A percentile compares a stretch with the other conserved stretches of the same genome.
Conservation (phyloP, 345 rosid species). For the Salix dunnii region DNA sequence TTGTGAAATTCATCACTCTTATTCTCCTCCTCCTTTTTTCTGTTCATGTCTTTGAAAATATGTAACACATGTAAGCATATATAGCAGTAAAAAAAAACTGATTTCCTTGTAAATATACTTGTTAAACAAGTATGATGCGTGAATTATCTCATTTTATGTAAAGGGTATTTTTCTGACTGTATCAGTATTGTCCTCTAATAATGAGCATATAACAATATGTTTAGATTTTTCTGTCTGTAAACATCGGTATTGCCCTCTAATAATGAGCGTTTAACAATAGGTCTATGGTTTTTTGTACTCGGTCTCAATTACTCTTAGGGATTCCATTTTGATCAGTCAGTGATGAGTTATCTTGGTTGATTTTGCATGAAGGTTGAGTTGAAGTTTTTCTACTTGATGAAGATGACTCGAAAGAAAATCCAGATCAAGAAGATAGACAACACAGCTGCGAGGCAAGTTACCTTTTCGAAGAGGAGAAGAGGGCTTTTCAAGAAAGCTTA, state of each 20-base stretch:
- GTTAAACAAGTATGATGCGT: not conserved
- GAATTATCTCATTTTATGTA: not conserved
- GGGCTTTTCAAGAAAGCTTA: constrained; percentile 48
- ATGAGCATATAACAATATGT: not conserved
- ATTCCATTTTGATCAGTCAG: not conserved
- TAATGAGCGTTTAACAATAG: not conserved
- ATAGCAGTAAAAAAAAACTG: not conserved
- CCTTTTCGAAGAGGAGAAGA: constrained; percentile 45
- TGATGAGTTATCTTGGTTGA: not conserved
- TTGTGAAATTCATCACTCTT: not conserved
- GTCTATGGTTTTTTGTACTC: not conserved
- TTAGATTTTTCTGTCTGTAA: not conserved
- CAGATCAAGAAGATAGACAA: constrained; percentile 46
- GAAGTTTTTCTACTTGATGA: not conserved
- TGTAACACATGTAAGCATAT: not conserved
- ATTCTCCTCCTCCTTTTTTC: not conserved
- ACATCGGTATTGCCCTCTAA: not conserved
- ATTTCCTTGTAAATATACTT: not conserved
- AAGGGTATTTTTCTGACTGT: not conserved
- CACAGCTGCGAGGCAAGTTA: constrained; percentile 42
- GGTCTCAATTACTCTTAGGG: not conserved
- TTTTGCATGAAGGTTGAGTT: not conserved
- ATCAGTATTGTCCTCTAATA: not conserved
- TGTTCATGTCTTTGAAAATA: not conserved
- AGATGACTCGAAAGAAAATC: constrained; percentile 46